Percentiles rank a stretch among this genome's conserved stretches.
phyloP scores from a whole-genome alignment of 2,329 filamentous ascomycete species.

The Sporothrix phasma region DNA sequence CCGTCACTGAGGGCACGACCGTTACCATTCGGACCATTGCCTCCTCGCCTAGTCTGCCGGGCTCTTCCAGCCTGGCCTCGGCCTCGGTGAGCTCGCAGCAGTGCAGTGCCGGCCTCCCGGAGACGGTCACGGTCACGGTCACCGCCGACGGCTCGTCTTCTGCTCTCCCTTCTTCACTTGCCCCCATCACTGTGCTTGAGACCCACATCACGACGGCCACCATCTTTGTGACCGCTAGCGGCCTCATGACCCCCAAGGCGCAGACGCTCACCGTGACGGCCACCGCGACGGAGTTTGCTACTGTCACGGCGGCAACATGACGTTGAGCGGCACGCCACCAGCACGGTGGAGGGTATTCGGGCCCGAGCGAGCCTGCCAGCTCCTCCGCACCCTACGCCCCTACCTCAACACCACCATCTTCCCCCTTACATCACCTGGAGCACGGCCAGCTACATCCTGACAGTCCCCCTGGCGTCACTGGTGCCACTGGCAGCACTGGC shows the following conservation, averaged over 20 bases:
- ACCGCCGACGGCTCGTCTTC: not conserved
- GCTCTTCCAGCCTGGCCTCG: not conserved
- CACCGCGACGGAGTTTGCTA: slow-evolving; percentile 1
- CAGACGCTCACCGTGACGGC: slow-evolving; percentile 11
- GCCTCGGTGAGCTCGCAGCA: not conserved
- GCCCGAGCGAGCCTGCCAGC: not conserved
- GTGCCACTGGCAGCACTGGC: not conserved
- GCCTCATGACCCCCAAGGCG: not conserved
- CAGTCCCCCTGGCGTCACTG: slow-evolving; percentile 3
- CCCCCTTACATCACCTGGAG: not conserved
- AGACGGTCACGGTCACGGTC: slow-evolving; percentile 8
- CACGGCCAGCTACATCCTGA: slow-evolving; percentile 16
- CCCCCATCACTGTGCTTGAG: not conserved
- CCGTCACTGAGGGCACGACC: slow-evolving; percentile 15
- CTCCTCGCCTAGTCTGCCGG: slow-evolving; percentile 3
- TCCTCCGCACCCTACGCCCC: slow-evolving; percentile 1
- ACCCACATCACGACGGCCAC: slow-evolving; percentile 14
- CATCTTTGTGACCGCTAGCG: slow-evolving; percentile 12
- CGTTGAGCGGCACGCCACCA: slow-evolving; percentile 4
- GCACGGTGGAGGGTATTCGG: slow-evolving; percentile 8
- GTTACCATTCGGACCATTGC: slow-evolving; percentile 15
- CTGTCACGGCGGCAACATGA: not conserved
- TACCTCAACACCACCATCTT: slow-evolving; percentile 10
- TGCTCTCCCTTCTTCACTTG: not conserved
- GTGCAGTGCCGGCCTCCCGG: not conserved